Evolutionary conservation across 495 filamentous ascomycete genomes (phyloP), one percentile per base, ranked within the genome.

Genomic region (Pseudotulostoma volvatum): DNA sequence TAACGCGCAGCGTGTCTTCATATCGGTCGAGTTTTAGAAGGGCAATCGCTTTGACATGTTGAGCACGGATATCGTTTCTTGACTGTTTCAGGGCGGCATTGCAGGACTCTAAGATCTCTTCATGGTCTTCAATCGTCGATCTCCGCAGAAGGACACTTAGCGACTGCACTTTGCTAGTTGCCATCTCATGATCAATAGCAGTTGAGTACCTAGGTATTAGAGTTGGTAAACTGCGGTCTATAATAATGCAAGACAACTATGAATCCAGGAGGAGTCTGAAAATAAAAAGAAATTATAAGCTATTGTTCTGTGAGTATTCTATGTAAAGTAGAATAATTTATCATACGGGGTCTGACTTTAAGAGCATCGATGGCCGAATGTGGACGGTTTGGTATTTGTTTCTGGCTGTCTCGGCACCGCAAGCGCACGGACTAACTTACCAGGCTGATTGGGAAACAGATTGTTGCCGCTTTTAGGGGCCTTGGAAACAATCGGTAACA

Each of bases 21-120:
- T 79, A 95, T 41, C 87, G 84, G 54, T 99, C 92, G 36, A 96
- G 76, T 53, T 92, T 93, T 37, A 96, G 59, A 25, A 99, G 69
- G 8, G 90, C 86, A 28, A 96, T 80, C 7, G 77, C 68, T 44
- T 83, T 84, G 25, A 78, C 77, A 54, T 81, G 79, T 33, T 82
- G 81, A 4, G 81, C 78, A 17, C 77, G 67, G 18, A 67, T 34
- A 44, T 87, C 76, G 32, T 53, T 60, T 50, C 74, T 77, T 2
- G 70, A 71, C 18, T 70, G 68, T 52, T 71, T 73, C 25, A 90
- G 65, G 3, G 68, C 63, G 25, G 68, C 67, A 56, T 90, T 81
- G 51, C 78, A 76, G 34, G 82, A 74, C 44, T 69, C 69, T 9
- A 88, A 64, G 23, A 81, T 58, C 51, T 79, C 70, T 28, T 81